Conservation (phyloP, 805 yeast species). For the Komagataella ulmi region DNA sequence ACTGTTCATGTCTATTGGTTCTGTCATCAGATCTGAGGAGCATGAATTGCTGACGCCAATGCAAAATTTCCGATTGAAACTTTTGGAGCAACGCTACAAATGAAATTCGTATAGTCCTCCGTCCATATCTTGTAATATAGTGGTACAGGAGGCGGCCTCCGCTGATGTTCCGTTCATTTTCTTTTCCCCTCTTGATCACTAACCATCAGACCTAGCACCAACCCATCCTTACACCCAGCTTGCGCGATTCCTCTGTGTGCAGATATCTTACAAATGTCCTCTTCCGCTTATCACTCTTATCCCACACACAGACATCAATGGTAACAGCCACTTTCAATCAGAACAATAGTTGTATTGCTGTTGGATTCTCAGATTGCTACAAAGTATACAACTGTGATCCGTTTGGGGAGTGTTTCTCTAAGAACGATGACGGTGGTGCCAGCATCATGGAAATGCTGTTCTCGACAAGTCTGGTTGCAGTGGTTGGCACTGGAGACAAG, state of each 20-base stretch:
- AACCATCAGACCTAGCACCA: not conserved
- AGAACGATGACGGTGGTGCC: conserved; percentile 34
- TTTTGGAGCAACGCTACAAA: not conserved
- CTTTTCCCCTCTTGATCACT: not conserved
- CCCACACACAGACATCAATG: not conserved
- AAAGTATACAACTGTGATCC: conserved; percentile 82
- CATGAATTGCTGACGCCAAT: conserved; percentile 7
- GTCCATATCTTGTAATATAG: not conserved
- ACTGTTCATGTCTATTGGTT: conserved; percentile 90
- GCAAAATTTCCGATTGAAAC: conserved; percentile 5
- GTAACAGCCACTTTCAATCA: conserved; percentile 60
- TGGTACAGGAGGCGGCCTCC: not conserved
- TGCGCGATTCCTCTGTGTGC: not conserved
- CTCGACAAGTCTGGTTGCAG: conserved; percentile 73
- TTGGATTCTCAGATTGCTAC: conserved; percentile 53
- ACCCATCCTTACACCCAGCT: not conserved
- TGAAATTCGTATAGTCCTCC: not conserved
- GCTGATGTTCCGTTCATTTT: not conserved
- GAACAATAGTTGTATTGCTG: conserved; percentile 71
- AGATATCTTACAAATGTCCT: not conserved
- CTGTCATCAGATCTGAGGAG: conserved; percentile 72
- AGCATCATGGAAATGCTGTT: conserved; percentile 83
- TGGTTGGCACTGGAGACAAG: conserved; percentile 68
- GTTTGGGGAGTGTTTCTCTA: conserved; percentile 43
- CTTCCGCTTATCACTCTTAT: not conserved